Base-by-base conservation (phyloP, 495 filamentous ascomycete species). In the Neurospora terricola region DNA sequence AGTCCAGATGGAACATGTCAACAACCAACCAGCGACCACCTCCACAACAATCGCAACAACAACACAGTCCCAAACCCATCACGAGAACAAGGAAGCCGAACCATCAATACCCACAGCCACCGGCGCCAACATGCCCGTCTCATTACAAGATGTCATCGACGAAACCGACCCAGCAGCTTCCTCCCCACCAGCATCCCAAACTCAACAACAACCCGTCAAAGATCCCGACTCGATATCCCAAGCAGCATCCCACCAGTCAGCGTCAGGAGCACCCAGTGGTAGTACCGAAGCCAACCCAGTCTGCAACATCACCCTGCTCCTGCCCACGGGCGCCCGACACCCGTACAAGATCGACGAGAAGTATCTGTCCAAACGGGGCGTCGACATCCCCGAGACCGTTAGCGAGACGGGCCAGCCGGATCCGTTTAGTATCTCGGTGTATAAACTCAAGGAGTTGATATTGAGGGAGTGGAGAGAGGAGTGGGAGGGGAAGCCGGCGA, bases 361-460 rank as follows among this genome's bases (percentile, higher is more conserved):
- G 74, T 97, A 97, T 76, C 83, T 97, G 70, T 83, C 87, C 66
- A 94, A 93, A 80, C 88, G 91, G 27, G 91, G 91, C 70, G 90
- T 96, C 18, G 88, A 85, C 39, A 88, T 94, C 1, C 90, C 92
- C 43, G 91, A 89, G 36, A 66, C 54, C 5, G 77, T 83, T 72
- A 84, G 82, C 18, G 84, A 84, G 72, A 77, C 79, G 34, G 86
- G 87, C 40, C 82, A 75, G 38, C 85, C 90, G 77, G 93, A 97
- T 79, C 94, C 94, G 2, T 93, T 92, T 77, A 90, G 90, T 77
- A 93, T 97, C 82, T 96, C 91, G 76, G 90, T 96, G 16, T 97
- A 97, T 78, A 95, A 92, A 9, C 79, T 97, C 70, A 97, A 97
- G 81, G 94, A 97, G 79, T 82, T 97, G 80, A 96, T 97, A 74